Conservation (phyloP, 208 protist genomes). For the Phytomonas sp. region DNA sequence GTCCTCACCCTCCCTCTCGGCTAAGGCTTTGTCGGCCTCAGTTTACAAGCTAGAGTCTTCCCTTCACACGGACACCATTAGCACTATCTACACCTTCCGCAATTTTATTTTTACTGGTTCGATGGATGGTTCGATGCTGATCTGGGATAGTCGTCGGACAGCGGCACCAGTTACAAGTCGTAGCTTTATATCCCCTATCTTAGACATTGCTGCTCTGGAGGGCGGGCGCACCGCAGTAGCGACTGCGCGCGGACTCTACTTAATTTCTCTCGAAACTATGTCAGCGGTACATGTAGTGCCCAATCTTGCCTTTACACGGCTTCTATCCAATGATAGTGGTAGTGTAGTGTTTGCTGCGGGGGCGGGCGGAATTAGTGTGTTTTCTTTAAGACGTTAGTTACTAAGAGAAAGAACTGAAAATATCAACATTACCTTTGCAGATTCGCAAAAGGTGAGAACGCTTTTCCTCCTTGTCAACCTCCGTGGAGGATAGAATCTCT, state of each 20-base stretch:
- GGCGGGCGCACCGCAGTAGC: constrained; percentile 22
- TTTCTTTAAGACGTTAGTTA: background rate
- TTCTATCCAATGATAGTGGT: constrained; percentile 19
- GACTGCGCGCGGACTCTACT: constrained; percentile 53
- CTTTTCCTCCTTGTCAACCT: background rate
- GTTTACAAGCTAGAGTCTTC: constrained; percentile 15
- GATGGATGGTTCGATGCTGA: constrained; percentile 49
- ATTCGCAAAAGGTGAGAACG: background rate
- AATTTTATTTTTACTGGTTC: constrained; percentile 48
- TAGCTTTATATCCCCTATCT: constrained; percentile 35
- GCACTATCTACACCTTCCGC: constrained; percentile 31
- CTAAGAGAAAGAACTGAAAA: constrained; percentile 8
- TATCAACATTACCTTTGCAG: background rate
- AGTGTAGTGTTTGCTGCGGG: constrained; percentile 19
- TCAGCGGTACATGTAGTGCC: constrained; percentile 15
- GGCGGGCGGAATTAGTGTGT: background rate
- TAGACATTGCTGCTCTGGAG: constrained; percentile 25
- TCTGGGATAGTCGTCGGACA: constrained; percentile 72
- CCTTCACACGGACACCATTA: constrained; percentile 57
- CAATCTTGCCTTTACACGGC: constrained; percentile 11
- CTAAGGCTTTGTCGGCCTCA: constrained; percentile 6
- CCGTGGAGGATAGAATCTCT: background rate
- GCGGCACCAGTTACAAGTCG: constrained; percentile 24
- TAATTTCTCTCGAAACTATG: constrained; percentile 34
- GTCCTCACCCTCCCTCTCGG: constrained; percentile 20